Evolutionary conservation across 805 yeast species (phyloP).

Genomic region (Ogataea paraovalis): DNA sequence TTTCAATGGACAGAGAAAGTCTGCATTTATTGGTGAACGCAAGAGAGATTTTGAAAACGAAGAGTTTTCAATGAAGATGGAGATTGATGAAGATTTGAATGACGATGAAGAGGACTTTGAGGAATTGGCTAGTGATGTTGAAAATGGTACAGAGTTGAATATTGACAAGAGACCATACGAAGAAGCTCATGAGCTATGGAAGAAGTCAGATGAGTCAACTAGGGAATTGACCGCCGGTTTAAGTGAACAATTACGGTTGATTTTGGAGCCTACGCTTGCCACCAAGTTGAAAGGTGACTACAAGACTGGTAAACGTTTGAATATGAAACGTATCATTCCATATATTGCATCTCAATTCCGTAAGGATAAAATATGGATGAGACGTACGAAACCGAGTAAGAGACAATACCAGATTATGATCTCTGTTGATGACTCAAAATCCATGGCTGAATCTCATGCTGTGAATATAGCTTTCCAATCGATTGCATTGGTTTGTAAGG

Average conservation of each 20-base stretch:
- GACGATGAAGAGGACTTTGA: slow-evolving; percentile 29
- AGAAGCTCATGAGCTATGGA: slow-evolving; percentile 79
- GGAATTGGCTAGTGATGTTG: slow-evolving; percentile 8
- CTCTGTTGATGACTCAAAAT: slow-evolving; percentile 94
- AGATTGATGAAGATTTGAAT: slow-evolving; percentile 29
- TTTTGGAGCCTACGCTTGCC: slow-evolving; percentile 93
- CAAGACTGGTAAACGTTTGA: slow-evolving; percentile 93
- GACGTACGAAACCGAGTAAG: slow-evolving; percentile 95
- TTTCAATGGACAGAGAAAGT: slow-evolving; percentile 14
- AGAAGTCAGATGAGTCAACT: slow-evolving; percentile 74
- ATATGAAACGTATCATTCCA: slow-evolving; percentile 96
- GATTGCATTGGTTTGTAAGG: slow-evolving; percentile 89
- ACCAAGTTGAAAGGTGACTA: slow-evolving; percentile 94
- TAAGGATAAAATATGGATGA: slow-evolving; percentile 96
- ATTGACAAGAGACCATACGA: slow-evolving; percentile 35
- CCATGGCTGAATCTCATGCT: slow-evolving; percentile 91
- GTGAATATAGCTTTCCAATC: slow-evolving; percentile 92
- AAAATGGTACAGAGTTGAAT: slow-evolving; percentile 16
- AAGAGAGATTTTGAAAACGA: slow-evolving; percentile 31
- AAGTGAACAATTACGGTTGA: slow-evolving; percentile 88
- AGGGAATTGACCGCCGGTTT: slow-evolving; percentile 82
- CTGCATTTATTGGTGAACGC: slow-evolving; percentile 21
- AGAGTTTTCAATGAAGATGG: slow-evolving; percentile 44
- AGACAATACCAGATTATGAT: slow-evolving; percentile 97
- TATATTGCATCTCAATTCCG: slow-evolving; percentile 97